Conservation (phyloP, 2,329 filamentous ascomycete genomes). For the Ophiostoma himal-ulmi region DNA sequence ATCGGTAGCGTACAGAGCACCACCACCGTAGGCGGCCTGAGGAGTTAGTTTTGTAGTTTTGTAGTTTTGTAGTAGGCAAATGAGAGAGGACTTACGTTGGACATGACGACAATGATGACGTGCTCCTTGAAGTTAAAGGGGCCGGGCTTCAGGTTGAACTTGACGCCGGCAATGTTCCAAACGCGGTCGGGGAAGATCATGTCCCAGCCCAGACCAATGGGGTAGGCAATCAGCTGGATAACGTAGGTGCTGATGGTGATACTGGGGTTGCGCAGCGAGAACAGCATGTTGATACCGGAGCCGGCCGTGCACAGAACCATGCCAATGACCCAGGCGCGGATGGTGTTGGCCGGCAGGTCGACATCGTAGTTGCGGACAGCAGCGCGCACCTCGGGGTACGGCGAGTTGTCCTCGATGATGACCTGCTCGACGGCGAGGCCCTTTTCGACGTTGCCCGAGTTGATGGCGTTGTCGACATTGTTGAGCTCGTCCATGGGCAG, state of each 20-base stretch:
- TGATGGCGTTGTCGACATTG: conserved; percentile 54
- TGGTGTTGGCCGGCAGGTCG: conserved; percentile 56
- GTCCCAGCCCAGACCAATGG: conserved; percentile 51
- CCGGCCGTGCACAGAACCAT: conserved; percentile 52
- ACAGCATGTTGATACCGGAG: conserved; percentile 53
- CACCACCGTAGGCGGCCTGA: conserved; percentile 52
- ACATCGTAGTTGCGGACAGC: conserved; percentile 25
- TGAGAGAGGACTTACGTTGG: conserved; percentile 44
- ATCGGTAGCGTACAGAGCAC: conserved; percentile 51
- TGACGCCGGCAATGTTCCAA: conserved; percentile 47
- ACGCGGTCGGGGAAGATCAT: conserved; percentile 48
- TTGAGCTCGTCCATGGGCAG: conserved; percentile 57
- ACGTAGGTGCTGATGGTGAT: conserved; percentile 57
- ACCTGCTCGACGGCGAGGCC: conserved; percentile 53
- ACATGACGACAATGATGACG: conserved; percentile 58
- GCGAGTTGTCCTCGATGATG: conserved; percentile 58
- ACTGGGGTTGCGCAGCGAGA: conserved; percentile 54
- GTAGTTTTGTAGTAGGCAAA: conserved; percentile 13
- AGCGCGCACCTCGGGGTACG: conserved; percentile 55
- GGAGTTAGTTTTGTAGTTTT: too few relatives aligned
- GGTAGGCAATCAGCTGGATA: conserved; percentile 57
- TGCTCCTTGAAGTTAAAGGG: conserved; percentile 59
- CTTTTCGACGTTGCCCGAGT: conserved; percentile 50
- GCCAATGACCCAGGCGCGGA: conserved; percentile 56
- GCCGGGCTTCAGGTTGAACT: conserved; percentile 52